A percentile compares a stretch with the other conserved stretches of the same genome.
phyloP scores from a whole-genome alignment of 2,329 filamentous ascomycete species.

The Samsoniella hepiali region DNA sequence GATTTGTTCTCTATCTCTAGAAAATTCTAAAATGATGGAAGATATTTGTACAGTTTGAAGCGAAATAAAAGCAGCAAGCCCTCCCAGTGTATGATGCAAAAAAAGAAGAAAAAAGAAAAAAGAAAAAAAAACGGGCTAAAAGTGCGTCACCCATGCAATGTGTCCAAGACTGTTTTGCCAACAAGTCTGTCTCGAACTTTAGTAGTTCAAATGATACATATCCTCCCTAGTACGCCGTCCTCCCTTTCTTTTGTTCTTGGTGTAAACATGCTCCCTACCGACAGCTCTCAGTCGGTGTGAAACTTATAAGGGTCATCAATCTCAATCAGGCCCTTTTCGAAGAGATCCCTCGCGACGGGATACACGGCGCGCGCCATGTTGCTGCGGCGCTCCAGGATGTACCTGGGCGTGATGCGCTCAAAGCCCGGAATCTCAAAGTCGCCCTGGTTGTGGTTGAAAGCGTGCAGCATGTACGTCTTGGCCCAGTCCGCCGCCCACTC shows the following conservation, averaged over 20 bases:
- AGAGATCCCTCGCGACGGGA: constrained; percentile 21
- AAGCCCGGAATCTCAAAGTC: constrained; percentile 7
- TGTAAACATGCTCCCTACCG: background rate
- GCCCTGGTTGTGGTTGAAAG: constrained; percentile 19
- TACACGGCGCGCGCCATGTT: constrained; percentile 24
- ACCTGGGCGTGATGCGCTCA: constrained; percentile 19
- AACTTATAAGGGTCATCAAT: constrained; percentile 20
- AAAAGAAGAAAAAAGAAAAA: background rate
- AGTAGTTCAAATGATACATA: background rate
- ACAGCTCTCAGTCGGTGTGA: background rate
- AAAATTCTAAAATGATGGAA: background rate
- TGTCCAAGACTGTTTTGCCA: background rate
- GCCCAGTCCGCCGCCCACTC: constrained; percentile 20
- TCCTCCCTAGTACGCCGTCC: background rate
- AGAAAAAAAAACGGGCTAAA: background rate
- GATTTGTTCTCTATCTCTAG: background rate
- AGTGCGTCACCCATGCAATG: constrained; percentile 3
- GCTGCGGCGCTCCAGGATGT: constrained; percentile 22
- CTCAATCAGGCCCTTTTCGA: constrained; percentile 19
- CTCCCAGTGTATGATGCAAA: background rate
- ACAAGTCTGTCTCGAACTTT: background rate
- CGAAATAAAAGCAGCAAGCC: background rate
- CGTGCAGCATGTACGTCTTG: constrained; percentile 21
- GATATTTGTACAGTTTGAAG: background rate
- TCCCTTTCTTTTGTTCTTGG: background rate